These are phyloP conservation scores for Talaromyces albobiverticillius DNA, from an alignment of 2,329 filamentous ascomycete species.

Conservation along the genomic window DNA sequence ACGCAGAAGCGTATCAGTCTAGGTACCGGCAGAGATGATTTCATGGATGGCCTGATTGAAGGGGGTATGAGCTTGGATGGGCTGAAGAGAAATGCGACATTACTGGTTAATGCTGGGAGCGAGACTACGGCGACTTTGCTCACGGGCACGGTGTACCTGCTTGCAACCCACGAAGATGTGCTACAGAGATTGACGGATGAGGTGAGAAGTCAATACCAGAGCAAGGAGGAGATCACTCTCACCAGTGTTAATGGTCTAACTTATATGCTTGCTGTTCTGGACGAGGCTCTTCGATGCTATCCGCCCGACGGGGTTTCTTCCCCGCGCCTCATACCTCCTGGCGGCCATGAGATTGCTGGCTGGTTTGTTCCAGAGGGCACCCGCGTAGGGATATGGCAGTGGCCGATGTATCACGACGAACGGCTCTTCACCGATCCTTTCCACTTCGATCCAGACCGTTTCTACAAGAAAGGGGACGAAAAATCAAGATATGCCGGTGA, in stretches of 20 bases:
- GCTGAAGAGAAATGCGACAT: too few species aligned
- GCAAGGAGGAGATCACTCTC: conserved; percentile 40
- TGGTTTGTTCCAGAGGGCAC: conserved; percentile 30
- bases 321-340: neutral
- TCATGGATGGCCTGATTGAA: too few species aligned
- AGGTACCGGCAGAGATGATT: too few species aligned
- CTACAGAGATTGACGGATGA: conserved; percentile 36
- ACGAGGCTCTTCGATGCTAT: conserved; percentile 44
- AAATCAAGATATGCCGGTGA: neutral
- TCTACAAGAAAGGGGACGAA: neutral
- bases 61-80: too few species aligned
- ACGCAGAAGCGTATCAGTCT: too few species aligned
- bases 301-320: conserved; percentile 25
- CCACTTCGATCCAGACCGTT: neutral
- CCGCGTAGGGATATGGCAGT: conserved; percentile 44
- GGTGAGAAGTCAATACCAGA: conserved; percentile 37
- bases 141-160: conserved; percentile 39
- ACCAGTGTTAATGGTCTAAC: conserved; percentile 25
- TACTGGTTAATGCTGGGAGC: neutral
- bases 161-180: conserved; percentile 34
- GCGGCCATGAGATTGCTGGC: conserved; percentile 2
- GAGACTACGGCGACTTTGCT: conserved; percentile 49
- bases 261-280: conserved; percentile 42
- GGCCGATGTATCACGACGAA: conserved; percentile 38
- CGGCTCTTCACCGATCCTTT: neutral